Evolutionary conservation across 2,329 filamentous ascomycete genomes (phyloP).

Genomic region (Purpureocillium lavendulum): DNA sequence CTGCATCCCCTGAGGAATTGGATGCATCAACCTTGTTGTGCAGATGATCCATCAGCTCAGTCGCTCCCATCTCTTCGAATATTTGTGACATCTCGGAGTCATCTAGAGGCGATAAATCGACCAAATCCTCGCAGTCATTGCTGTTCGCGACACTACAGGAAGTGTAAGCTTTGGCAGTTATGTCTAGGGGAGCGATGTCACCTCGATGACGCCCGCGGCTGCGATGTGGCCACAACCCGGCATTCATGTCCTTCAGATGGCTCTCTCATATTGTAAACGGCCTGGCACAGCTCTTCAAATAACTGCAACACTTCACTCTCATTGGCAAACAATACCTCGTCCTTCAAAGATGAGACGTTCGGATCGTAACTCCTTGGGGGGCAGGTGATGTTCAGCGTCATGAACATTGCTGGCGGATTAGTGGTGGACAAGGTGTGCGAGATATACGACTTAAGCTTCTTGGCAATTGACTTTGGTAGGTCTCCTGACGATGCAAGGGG

Average conservation of each 20-base stretch:
- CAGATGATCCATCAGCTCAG: no score
- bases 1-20: no score
- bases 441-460: conserved; percentile 44
- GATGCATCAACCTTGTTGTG: no score
- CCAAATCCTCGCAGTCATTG: no score
- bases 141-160: no score
- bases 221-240: not conserved
- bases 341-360: conserved; percentile 65
- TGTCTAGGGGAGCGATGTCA: no score
- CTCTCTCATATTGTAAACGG: conserved; percentile 7
- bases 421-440: conserved; percentile 14
- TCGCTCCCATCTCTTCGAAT: no score
- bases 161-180: no score
- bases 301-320: conserved; percentile 34
- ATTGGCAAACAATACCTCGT: conserved; percentile 61
- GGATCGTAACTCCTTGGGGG: conserved; percentile 57
- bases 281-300: conserved; percentile 34
- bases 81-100: no score
- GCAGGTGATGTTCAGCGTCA: conserved; percentile 56
- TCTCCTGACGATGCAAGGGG: conserved; percentile 50
- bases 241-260: conserved; percentile 22
- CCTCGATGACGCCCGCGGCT: no score
- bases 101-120: no score
- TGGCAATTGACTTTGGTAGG: conserved; percentile 49
- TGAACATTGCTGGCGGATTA: conserved; percentile 33